Percentiles rank a stretch among this genome's conserved stretches.
phyloP scores from a whole-genome alignment of 2,329 filamentous ascomycete genomes.

The Berkeleyomyces rouxiae region DNA sequence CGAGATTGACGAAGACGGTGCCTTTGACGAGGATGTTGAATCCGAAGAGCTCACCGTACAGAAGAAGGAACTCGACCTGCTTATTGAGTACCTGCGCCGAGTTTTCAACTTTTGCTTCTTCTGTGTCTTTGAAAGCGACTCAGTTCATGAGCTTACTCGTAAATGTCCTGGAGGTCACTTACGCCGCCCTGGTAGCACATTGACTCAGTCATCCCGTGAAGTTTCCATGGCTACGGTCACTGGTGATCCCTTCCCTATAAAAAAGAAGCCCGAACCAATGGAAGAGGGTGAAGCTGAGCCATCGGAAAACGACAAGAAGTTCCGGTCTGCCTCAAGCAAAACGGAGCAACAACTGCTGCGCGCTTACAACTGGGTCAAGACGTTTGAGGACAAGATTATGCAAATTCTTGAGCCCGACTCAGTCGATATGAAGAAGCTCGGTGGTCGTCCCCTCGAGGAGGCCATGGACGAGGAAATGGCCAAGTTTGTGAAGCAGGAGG shows the following conservation, averaged over 20 bases:
- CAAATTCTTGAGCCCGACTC: conserved; percentile 84
- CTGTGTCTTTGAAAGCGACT: conserved; percentile 97
- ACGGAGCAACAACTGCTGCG: conserved; percentile 82
- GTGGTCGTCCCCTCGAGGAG: conserved; percentile 73
- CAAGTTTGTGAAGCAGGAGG: conserved; percentile 91
- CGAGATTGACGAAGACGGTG: conserved; percentile 59
- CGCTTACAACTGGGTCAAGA: conserved; percentile 97
- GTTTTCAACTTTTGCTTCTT: conserved; percentile 99
- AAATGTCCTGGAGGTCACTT: conserved; percentile 98
- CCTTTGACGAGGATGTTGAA: conserved; percentile 67
- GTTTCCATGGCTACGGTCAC: conserved; percentile 72
- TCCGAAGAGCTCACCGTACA: conserved; percentile 78
- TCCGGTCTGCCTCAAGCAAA: conserved; percentile 53
- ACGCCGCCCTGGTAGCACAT: conserved; percentile 69
- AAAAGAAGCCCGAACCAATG: conserved; percentile 50
- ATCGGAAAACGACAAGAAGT: conserved; percentile 49
- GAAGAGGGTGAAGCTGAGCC: conserved; percentile 40
- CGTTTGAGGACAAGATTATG: conserved; percentile 89
- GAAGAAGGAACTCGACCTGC: conserved; percentile 91
- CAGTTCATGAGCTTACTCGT: conserved; percentile 82
- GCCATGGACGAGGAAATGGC: conserved; percentile 69
- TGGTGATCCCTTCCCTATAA: conserved; percentile 69
- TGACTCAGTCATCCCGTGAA: conserved; percentile 66
- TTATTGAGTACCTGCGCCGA: conserved; percentile 89
- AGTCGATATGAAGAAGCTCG: conserved; percentile 76